A percentile compares a stretch with the other conserved stretches of the same genome.
Evolutionary conservation across 164 flowering plant species (phyloP).

Genomic region (Nymphaea colorata): DNA sequence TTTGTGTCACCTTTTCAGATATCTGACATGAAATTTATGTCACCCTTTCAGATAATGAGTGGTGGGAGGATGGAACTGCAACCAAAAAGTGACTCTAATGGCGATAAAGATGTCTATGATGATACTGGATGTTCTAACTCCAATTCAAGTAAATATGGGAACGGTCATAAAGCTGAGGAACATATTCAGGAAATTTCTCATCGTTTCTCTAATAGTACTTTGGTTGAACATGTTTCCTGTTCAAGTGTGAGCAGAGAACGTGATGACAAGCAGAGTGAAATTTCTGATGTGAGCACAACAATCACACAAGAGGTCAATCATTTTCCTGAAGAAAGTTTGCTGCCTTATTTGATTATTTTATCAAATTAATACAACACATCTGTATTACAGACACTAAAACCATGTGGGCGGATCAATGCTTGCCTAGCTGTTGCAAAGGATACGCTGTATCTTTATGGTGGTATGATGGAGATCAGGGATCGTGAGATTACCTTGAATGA

Average conservation of each 20-base stretch:
- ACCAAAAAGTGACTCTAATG: slow-evolving; percentile 15
- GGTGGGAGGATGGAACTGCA: slow-evolving; percentile 28
- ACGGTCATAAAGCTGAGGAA: slow-evolving; percentile 8
- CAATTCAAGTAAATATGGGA: too few relatives aligned
- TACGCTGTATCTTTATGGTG: slow-evolving; percentile 79
- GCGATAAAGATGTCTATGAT: slow-evolving; percentile 13
- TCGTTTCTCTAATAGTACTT: slow-evolving; percentile 20
- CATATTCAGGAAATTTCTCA: slow-evolving; percentile 30
- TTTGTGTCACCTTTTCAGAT: too few relatives aligned
- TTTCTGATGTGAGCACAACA: slow-evolving; percentile 22
- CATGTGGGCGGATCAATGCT: slow-evolving; percentile 92
- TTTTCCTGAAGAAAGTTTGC: neutral
- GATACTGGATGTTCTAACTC: slow-evolving; percentile 16
- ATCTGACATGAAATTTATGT: slow-evolving; percentile 3
- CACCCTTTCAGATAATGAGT: slow-evolving; percentile 34
- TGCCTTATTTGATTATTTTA: neutral
- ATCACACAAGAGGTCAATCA: slow-evolving; percentile 52
- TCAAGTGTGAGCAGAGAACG: slow-evolving; percentile 21
- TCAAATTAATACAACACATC: neutral
- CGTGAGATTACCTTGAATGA: slow-evolving; percentile 90
- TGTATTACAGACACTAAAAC: slow-evolving; percentile 52
- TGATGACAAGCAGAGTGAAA: slow-evolving; percentile 14
- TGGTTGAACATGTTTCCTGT: slow-evolving; percentile 16
- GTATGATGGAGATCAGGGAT: slow-evolving; percentile 94
- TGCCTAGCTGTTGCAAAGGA: slow-evolving; percentile 81